Percentiles rank a stretch among this genome's conserved stretches.
Conservation (phyloP, 768 basidiomycete species). For the Macrolepiota dolichaula region DNA sequence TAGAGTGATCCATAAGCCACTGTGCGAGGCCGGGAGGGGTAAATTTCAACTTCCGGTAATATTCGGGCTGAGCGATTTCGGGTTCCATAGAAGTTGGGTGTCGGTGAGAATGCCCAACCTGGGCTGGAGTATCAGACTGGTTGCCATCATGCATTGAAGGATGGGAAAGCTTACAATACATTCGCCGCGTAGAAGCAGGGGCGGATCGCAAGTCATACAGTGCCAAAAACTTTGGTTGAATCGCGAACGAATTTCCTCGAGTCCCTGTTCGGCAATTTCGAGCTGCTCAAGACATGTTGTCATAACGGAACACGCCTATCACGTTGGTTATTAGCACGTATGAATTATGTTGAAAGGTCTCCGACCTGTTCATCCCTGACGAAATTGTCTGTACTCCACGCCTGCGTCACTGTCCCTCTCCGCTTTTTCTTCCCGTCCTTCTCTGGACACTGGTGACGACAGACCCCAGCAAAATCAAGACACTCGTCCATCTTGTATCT, state of each 20-base stretch:
- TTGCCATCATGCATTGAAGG: background rate
- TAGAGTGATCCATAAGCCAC: slow-evolving; percentile 16
- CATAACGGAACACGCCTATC: slow-evolving; percentile 47
- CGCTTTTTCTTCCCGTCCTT: slow-evolving; percentile 23
- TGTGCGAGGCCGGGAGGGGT: slow-evolving; percentile 14
- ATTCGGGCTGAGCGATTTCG: slow-evolving; percentile 16
- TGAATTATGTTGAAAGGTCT: background rate
- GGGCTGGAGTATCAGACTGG: background rate
- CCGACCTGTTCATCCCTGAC: slow-evolving; percentile 56
- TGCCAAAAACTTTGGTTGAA: slow-evolving; percentile 20
- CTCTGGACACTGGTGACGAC: slow-evolving; percentile 53
- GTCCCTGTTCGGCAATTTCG: slow-evolving; percentile 26
- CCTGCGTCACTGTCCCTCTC: slow-evolving; percentile 18
- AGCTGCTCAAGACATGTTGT: slow-evolving; percentile 31
- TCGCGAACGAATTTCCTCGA: slow-evolving; percentile 17
- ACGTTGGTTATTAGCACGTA: background rate
- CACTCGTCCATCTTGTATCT: slow-evolving; percentile 37
- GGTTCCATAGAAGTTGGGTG: slow-evolving; percentile 48
- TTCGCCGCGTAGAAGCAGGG: slow-evolving; percentile 44
- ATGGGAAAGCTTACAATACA: slow-evolving; percentile 39
- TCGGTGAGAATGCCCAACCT: slow-evolving; percentile 66
- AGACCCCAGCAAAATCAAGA: slow-evolving; percentile 56
- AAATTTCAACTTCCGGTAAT: background rate
- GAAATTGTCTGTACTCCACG: slow-evolving; percentile 53
- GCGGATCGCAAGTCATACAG: slow-evolving; percentile 49